phyloP scores from a whole-genome alignment of 108 stramenopile species.

The Skeletonema potamos region DNA sequence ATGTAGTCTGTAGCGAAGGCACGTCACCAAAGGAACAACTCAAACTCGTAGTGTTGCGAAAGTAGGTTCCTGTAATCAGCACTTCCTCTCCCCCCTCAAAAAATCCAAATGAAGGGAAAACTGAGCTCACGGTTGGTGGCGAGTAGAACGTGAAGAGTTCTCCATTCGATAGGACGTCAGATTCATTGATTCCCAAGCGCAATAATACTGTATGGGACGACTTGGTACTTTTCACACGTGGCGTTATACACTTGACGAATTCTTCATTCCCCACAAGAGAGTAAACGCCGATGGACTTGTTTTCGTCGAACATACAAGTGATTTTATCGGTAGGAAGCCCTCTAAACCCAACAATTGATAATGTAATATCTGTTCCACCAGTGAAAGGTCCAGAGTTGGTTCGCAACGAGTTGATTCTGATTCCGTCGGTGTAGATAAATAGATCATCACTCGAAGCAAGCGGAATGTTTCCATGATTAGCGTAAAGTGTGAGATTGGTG shows the following conservation, averaged over 20 bases:
- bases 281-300: background rate
- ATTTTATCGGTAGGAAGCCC: constrained; percentile 8
- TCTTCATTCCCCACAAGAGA: background rate
- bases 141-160: constrained; percentile 32
- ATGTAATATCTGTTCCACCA: constrained; percentile 27
- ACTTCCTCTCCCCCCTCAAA: constrained; percentile 41
- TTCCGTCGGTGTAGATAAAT: constrained; percentile 20
- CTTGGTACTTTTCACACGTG: background rate
- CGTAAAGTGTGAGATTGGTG: constrained; percentile 11
- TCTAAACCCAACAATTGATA: background rate
- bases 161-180: constrained; percentile 22
- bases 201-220: constrained; percentile 16
- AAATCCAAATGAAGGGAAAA: constrained; percentile 28
- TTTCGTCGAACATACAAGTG: constrained; percentile 25
- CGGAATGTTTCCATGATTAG: constrained; percentile 10
- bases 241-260: constrained; percentile 17
- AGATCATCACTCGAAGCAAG: constrained; percentile 23
- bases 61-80: constrained; percentile 9
- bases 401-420: constrained; percentile 11
- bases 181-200: constrained; percentile 18
- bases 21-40: constrained; percentile 34
- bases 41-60: constrained; percentile 17
- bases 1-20: constrained; percentile 8
- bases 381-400: constrained; percentile 31
- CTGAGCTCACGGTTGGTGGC: background rate